Base-by-base conservation (phyloP, 1,139 yeast species). In the Debaryomyces robertsiae region DNA sequence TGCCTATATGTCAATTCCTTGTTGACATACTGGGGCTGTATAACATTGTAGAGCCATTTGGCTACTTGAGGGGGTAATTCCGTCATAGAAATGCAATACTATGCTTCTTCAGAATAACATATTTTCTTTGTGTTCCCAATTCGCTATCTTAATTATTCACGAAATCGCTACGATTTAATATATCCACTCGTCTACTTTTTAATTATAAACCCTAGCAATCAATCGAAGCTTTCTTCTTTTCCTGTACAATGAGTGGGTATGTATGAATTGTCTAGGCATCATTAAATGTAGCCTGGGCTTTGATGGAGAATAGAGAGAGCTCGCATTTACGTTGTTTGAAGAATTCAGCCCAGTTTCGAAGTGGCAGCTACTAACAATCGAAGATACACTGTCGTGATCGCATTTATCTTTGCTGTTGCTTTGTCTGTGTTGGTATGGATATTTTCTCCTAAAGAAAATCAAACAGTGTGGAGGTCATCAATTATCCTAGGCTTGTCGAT, bases 381-480 rank as follows among this genome's bases (percentile, higher is more conserved):
- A 48, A 82, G 95, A 45, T 85, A 82, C 77, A 79, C 88, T 41
- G 95, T 89, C 45, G 68, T 89, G 43, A 71, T 79, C 44, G 87
- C 82, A 32, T 72, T 89, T 45, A 57, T 79, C 27, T 64, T 81
- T 43, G 79, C 81, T n/a, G 82, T 76, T 18, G 80, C 76, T 23
- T 61, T 77, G 36, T 79, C 89, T 23, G 73, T 77, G 10, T 75
- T 77, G 35, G 84, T 89, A 46, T 81, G 85, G 84, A 66, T 70
- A 33, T 75, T 75, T 56, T 81, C 84, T 13, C 84, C 85, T 24
- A 77, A 75, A 55, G 75, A 76, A 46, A 81, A 78, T 54, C 70
- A 71, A 45, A 75, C 82, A 25, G 97, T 91, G 33, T 90, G 95
- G 94, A 80, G 97, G 68, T 86, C 95, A 41, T 87, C 96, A 9